Evolutionary conservation across 495 filamentous ascomycete genomes (phyloP), one percentile per base, ranked within the genome.

Genomic region (Neurospora sp.): DNA sequence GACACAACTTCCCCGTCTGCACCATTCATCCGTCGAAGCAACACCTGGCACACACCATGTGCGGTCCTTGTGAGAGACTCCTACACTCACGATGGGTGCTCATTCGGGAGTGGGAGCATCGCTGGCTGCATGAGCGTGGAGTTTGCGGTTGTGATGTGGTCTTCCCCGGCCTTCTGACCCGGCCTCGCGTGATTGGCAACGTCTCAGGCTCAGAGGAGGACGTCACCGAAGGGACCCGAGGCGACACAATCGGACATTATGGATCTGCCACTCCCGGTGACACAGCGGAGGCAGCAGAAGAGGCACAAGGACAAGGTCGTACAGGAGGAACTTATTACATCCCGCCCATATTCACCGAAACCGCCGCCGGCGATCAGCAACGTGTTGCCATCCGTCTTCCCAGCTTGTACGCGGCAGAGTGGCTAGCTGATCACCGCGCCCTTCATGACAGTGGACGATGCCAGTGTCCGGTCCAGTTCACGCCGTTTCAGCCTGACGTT

Each of bases 111-210:
- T 77, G 75, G 69, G 83, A 86, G 79, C 84, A 86, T 72, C 82
- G 80, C 20, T 86, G 82, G 79, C 80, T 85, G 42, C 84, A 86
- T 70, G 82, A 81, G 72, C 83, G 83, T 14, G 84, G 82, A 0
- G 84, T 73, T 8, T 86, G 84, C 72, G 71, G 70, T 22, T 86
- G 84, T 39, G 72, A 77, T 0, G 80, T 84, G 10, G 14, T 70
- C 1, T 86, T 84, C 69, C 84, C 82, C 0, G 73, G 77, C 39
- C 73, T 78, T 4, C 71, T 82, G 10, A 68, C 74, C 69, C 73
- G 73, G 20, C 82, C 83, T 0, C 77, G 82, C 4, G 41, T 80
- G 3, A 72, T 80, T 42, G 74, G 79, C n/a, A 14, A 73, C 44
- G 39, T 39, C 7, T 70, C n/a, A 38, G 4, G 74, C 8, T 10